A percentile compares a stretch with the other conserved stretches of the same genome.
phyloP scores from a whole-genome alignment of 768 basidiomycete species.

The Hortiboletus campestris region DNA sequence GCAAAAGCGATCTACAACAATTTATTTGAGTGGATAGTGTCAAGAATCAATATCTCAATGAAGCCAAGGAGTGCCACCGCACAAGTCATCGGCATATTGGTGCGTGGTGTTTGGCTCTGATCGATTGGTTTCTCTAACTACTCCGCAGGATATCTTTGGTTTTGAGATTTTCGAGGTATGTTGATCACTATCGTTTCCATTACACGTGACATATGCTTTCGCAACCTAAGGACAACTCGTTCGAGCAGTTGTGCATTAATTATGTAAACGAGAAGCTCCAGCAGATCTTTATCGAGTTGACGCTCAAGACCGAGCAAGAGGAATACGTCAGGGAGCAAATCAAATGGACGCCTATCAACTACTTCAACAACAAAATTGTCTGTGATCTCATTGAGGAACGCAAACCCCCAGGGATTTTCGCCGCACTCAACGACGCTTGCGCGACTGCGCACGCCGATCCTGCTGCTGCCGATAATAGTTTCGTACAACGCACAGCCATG shows the following conservation, averaged over 20 bases:
- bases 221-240: constrained; percentile 79
- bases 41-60: constrained; percentile 94
- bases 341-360: constrained; percentile 99
- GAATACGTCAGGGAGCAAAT: constrained; percentile 98
- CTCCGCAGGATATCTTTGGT: constrained; percentile 86
- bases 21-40: constrained; percentile 99
- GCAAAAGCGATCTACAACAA: constrained; percentile 98
- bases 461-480: constrained; percentile 92
- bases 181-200: neutral
- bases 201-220: neutral
- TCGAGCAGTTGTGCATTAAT: constrained; percentile 99
- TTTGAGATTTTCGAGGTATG: constrained; percentile 96
- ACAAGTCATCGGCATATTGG: constrained; percentile 91
- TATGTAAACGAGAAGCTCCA: constrained; percentile 99
- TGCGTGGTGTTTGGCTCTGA: constrained; percentile 31
- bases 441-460: constrained; percentile 99
- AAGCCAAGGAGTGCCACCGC: constrained; percentile 71
- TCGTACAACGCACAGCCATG: constrained; percentile 83
- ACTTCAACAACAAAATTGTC: constrained; percentile 97
- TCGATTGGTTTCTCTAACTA: neutral
- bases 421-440: constrained; percentile 97
- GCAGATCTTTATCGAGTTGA: constrained; percentile 98
- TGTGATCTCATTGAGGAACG: constrained; percentile 98
- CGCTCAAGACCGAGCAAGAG: constrained; percentile 98
- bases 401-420: constrained; percentile 95